A percentile compares a stretch with the other conserved stretches of the same genome.
phyloP scores from a whole-genome alignment of 2,329 filamentous ascomycete genomes.

The Albifimbria verrucaria region DNA sequence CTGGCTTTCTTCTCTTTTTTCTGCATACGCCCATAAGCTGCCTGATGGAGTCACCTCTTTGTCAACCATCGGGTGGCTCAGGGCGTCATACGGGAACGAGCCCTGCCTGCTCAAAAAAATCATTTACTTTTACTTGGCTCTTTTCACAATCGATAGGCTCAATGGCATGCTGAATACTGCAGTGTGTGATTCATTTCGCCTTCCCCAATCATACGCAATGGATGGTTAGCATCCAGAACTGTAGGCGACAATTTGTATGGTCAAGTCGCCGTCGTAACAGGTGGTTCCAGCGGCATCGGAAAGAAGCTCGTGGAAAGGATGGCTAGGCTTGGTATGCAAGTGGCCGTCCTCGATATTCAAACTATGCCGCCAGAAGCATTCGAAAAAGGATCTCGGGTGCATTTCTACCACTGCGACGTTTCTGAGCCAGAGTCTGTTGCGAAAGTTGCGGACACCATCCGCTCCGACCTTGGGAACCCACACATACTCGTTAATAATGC shows the following conservation, averaged over 20 bases:
- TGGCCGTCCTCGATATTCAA: constrained; percentile 64
- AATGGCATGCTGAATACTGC: no score
- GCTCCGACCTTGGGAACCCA: constrained; percentile 52
- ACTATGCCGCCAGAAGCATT: constrained; percentile 7
- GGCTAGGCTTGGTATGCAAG: constrained; percentile 55
- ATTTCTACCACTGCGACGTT: constrained; percentile 66
- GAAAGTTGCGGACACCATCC: constrained; percentile 45
- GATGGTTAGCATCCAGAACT: not conserved
- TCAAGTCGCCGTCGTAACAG: constrained; percentile 62
- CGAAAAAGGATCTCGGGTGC: constrained; percentile 38
- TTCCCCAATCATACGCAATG: not conserved
- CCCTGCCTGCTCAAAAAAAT: no score
- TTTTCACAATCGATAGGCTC: no score
- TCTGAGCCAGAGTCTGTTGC: constrained; percentile 44
- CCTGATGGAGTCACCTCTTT: no score
- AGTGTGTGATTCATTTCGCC: not conserved
- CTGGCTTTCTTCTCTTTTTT: no score
- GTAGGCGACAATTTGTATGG: not conserved
- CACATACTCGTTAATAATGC: constrained; percentile 69
- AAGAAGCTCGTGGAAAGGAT: constrained; percentile 57
- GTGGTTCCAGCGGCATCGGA: constrained; percentile 69
- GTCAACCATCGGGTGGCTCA: no score
- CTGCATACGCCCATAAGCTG: no score
- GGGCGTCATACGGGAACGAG: no score
- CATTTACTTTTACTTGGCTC: no score